Conservation (phyloP, 2,329 filamentous ascomycete genomes). For the Botrytis sinoallii region DNA sequence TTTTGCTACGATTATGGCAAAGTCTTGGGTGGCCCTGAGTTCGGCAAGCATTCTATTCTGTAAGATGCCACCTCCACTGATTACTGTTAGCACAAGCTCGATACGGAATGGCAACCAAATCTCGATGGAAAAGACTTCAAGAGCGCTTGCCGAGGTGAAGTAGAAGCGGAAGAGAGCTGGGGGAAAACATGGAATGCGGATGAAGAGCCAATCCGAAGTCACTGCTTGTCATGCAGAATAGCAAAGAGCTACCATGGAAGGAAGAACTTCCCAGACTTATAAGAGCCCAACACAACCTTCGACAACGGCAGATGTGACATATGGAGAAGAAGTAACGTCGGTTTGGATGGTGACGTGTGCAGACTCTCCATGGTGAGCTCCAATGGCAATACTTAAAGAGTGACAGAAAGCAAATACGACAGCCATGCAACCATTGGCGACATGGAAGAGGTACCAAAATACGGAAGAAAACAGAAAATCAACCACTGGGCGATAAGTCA, state of each 20-base stretch:
- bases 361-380: background rate
- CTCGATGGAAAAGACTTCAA: background rate
- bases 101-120: background rate
- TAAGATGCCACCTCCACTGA: background rate
- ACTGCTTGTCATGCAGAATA: too few species aligned
- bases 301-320: background rate
- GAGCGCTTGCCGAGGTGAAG: background rate
- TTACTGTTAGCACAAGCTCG: background rate
- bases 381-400: background rate
- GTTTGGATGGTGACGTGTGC: too few species aligned
- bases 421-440: background rate
- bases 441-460: fast-evolving
- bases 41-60: background rate
- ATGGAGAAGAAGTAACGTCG: background rate
- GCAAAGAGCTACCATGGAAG: background rate
- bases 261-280: background rate
- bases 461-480: background rate
- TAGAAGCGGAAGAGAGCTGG: background rate
- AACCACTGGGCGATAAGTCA: too few species aligned
- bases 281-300: background rate
- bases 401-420: background rate
- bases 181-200: background rate
- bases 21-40: background rate
- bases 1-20: background rate
- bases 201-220: background rate